Base-by-base conservation (phyloP, 2,329 filamentous ascomycete genomes). In the Dactylellina sp. region DNA sequence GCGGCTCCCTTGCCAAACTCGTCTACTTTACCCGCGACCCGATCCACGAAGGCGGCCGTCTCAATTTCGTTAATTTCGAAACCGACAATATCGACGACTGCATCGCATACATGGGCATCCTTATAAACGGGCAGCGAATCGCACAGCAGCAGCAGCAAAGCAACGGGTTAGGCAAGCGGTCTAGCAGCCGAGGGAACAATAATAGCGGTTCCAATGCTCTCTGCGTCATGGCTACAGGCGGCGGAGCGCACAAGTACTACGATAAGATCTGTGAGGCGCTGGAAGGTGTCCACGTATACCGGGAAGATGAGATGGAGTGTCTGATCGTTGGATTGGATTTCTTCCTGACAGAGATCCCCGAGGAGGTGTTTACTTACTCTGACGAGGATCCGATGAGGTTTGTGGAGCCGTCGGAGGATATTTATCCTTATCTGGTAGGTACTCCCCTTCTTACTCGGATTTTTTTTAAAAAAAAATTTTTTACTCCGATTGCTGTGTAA, bases 281-380 rank as follows among this genome's bases (percentile, higher is more conserved):
- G 56, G 66, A 71, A 37, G 91, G 91, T 12, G 91, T 97, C 1
- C 91, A 97, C 80, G 93, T 99, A 18, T 84, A 93, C 78, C 86
- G 93, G 46, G 95, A 98, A 82, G 95, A 99, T 79, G 95, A 99
- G 83, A 99, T 99, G 95, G 93, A 97, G 81, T 99, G 95, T 80
- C 83, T 99, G 70, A 99, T 99, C 76, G 95, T 95, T 79, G 93
- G 91, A 93, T 64, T 75, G 56, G 64, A 70, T 42, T 75, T 75
- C 56, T 75, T 60, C 44, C 37, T 71, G 46, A 96, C 92, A 76
- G 93, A 98, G 81, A 98, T 99, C 71, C 95, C 95, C 18, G 89
- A 91, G 77, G 95, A 99, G 82, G 94, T 99, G 62, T 99, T 99
- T 80, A 97, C 93, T 18, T 98, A 98, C 82, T 93, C 91, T 80